These are phyloP conservation scores for Tetragonia tetragonoides DNA, from an alignment of 148 eudicot species.

Conservation along the genomic window DNA sequence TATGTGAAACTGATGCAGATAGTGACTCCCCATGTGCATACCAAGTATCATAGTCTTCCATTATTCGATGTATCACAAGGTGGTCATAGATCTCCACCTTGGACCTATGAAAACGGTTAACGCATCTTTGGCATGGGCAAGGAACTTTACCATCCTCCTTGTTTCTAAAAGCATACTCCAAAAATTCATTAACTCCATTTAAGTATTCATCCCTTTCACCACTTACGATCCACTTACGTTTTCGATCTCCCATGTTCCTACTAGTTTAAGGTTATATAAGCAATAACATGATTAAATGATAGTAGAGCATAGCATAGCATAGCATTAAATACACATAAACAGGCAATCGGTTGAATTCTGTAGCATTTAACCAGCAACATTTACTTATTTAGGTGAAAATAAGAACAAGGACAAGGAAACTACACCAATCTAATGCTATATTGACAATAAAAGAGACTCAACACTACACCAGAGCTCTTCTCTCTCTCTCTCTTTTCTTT, in stretches of 20 bases:
- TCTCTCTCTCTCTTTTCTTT: no score
- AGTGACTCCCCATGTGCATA: neutral
- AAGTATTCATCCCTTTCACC: neutral
- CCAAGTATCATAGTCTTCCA: neutral
- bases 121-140: neutral
- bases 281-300: no score
- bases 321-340: no score
- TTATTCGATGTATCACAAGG: neutral
- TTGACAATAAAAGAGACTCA: no score
- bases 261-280: neutral
- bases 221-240: neutral
- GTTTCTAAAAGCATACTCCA: constrained; percentile 5
- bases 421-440: no score
- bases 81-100: neutral
- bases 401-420: no score
- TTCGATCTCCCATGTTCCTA: neutral
- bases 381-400: no score
- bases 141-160: neutral
- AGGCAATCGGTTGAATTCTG: no score
- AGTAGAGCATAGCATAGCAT: no score
- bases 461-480: no score
- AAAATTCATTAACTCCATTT: constrained; percentile 1
- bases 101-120: neutral
- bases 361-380: no score
- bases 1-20: neutral